These are phyloP conservation scores for Ophiosphaerella korrae DNA, from an alignment of 2,329 filamentous ascomycete genomes.

Conservation along the genomic window DNA sequence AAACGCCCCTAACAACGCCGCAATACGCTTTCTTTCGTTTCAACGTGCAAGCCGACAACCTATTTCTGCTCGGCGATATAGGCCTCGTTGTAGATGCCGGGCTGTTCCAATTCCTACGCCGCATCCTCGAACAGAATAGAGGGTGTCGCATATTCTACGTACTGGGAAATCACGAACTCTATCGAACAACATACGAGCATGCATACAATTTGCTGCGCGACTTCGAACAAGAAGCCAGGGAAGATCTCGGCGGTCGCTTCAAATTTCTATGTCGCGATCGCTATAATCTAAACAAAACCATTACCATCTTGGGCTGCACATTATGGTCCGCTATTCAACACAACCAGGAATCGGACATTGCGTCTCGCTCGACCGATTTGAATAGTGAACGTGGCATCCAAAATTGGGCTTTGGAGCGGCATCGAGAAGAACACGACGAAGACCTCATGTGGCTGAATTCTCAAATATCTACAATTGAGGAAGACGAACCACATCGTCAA, in stretches of 20 bases:
- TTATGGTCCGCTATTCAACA: constrained; percentile 10
- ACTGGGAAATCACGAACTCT: constrained; percentile 28
- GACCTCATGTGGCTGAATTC: constrained; percentile 55
- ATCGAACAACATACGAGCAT: constrained; percentile 4
- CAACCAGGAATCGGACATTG: constrained; percentile 3
- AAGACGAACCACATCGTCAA: constrained; percentile 20
- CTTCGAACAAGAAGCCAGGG: constrained; percentile 16
- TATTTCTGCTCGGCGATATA: constrained; percentile 25
- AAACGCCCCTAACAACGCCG: not conserved
- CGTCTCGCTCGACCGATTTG: constrained; percentile 23
- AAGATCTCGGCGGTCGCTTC: constrained; percentile 14
- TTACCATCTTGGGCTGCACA: constrained; percentile 29
- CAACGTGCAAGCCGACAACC: constrained; percentile 8
- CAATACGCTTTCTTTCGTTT: constrained; percentile 12
- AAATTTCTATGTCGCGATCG: constrained; percentile 19
- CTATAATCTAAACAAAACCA: constrained; percentile 11
- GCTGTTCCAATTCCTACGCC: constrained; percentile 20
- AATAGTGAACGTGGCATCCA: constrained; percentile 19
- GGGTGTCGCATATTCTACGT: constrained; percentile 18
- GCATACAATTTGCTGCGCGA: constrained; percentile 4
- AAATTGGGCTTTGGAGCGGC: constrained; percentile 47
- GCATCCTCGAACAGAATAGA: constrained; percentile 5
- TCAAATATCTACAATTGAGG: constrained; percentile 25
- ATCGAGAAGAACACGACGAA: constrained; percentile 46
- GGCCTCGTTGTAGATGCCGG: constrained; percentile 12